Base-by-base conservation (phyloP, 176 grass and related monocot species). In the Oryza officinalis region DNA sequence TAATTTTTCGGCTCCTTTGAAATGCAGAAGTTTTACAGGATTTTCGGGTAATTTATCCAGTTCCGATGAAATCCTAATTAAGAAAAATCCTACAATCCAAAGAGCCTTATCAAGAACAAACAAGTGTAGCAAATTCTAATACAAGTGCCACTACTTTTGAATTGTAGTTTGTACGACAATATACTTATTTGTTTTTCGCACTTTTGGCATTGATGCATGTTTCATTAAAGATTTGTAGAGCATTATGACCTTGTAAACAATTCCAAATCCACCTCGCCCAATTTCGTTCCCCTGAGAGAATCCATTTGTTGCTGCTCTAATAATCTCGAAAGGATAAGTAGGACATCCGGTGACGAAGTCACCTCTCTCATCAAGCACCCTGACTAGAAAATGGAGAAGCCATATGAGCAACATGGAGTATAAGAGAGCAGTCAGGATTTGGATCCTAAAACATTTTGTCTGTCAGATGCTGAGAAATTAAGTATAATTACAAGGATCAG, bases 211-310 rank as follows among this genome's bases (percentile, higher is more conserved):
- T 25, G 13, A 85, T 8, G 12, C 8, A 25, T 35, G 65, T 37
- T 7, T 17, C 25, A 33, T 13, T 4, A 14, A 27, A 23, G 28
- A 43, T 27, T 14, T 26, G 30, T 31, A 40, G 49, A 14, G 8
- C 9, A 49, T 5, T n/a, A 65, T 28, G 67, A 87, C 81, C 91
- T 89, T 92, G 76, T 92, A 96, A 11, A 96, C 88, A 27, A 45
- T 10, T 2, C 90, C 93, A 8, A 89, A 92, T 65, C 90, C 93
- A 10, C 90, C 93, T 31, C 67, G 1, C 25, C 93, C 93, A 57
- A 96, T 60, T 33, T n/a, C 23, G 25, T 93, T 91, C 12, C 74
- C 12, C 10, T n/a, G 13, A 2, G 63, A 69, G 67, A 93, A 96
- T 3, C 69, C 61, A 0, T 85, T 69, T 1, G 88, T 96, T 43